Conservation (phyloP, 148 eudicot species). For the Fallopia convolvulus region DNA sequence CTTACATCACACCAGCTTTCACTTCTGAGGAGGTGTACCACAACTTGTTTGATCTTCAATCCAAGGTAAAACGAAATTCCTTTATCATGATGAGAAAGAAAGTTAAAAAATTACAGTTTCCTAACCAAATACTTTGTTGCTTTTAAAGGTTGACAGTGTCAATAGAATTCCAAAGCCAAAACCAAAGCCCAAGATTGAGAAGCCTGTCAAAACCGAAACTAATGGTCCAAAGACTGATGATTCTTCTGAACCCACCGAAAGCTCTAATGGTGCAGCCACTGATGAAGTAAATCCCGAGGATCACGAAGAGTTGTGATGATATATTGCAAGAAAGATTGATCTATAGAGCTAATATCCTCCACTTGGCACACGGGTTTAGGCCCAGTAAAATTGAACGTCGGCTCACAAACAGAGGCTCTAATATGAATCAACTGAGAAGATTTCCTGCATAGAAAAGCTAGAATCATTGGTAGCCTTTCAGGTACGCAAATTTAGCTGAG, state of each 20-base stretch:
- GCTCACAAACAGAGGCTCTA: background rate
- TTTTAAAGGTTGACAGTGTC: slow-evolving; percentile 46
- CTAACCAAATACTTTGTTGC: background rate
- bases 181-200: slow-evolving; percentile 69
- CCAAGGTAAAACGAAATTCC: slow-evolving; percentile 43
- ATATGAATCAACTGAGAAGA: background rate
- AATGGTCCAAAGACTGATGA: slow-evolving; percentile 23
- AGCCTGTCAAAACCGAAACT: slow-evolving; percentile 59
- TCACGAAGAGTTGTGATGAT: slow-evolving; percentile 69
- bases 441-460: background rate
- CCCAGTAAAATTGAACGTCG: background rate
- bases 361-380: too few relatives aligned
- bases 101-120: background rate
- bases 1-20: slow-evolving; percentile 50
- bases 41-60: slow-evolving; percentile 62
- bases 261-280: slow-evolving; percentile 24
- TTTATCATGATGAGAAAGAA: background rate
- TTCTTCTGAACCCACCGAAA: slow-evolving; percentile 29
- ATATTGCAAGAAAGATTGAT: background rate
- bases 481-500: background rate
- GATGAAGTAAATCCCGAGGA: slow-evolving; percentile 23
- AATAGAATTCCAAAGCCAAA: slow-evolving; percentile 74
- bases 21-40: slow-evolving; percentile 67
- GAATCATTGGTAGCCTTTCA: background rate
- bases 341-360: too few relatives aligned